These are phyloP conservation scores for Cercospora nicotianae DNA, from an alignment of 2,329 filamentous ascomycete genomes.

Conservation along the genomic window DNA sequence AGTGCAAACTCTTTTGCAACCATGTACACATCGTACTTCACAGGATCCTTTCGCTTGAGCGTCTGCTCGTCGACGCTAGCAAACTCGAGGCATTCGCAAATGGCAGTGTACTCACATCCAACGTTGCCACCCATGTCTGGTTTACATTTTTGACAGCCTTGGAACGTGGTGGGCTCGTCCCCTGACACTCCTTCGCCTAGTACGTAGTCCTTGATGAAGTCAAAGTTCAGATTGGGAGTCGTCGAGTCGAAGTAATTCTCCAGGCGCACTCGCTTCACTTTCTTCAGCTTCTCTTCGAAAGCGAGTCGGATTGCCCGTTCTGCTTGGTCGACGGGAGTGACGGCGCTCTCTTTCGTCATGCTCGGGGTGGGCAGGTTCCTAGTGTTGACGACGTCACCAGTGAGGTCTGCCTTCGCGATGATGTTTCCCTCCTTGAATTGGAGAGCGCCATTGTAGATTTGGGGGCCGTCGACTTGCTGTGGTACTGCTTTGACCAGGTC, in stretches of 20 bases:
- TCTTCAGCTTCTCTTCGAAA: slow-evolving; percentile 39
- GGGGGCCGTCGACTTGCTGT: slow-evolving; percentile 5
- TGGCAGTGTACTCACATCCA: slow-evolving; percentile 62
- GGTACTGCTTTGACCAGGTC: background rate
- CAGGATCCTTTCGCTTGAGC: slow-evolving; percentile 33
- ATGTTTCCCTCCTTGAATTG: slow-evolving; percentile 41
- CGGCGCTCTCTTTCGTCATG: slow-evolving; percentile 39
- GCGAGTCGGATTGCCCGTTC: slow-evolving; percentile 41
- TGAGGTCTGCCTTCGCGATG: slow-evolving; percentile 28
- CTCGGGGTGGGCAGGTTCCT: slow-evolving; percentile 38
- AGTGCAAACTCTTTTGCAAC: slow-evolving; percentile 25
- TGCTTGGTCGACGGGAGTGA: slow-evolving; percentile 36
- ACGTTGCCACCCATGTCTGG: slow-evolving; percentile 53
- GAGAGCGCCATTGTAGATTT: slow-evolving; percentile 46
- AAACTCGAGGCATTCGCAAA: slow-evolving; percentile 68
- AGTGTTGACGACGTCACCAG: slow-evolving; percentile 29
- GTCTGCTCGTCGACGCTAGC: slow-evolving; percentile 51
- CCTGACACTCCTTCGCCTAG: slow-evolving; percentile 61
- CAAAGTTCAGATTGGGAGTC: slow-evolving; percentile 62
- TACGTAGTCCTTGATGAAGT: slow-evolving; percentile 65
- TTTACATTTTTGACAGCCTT: slow-evolving; percentile 65
- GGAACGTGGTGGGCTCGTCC: slow-evolving; percentile 59
- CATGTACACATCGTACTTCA: slow-evolving; percentile 22
- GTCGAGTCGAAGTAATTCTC: slow-evolving; percentile 60
- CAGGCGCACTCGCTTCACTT: slow-evolving; percentile 34